Conservation (phyloP, 2,329 filamentous ascomycete species). For the Rutstroemia sp. region DNA sequence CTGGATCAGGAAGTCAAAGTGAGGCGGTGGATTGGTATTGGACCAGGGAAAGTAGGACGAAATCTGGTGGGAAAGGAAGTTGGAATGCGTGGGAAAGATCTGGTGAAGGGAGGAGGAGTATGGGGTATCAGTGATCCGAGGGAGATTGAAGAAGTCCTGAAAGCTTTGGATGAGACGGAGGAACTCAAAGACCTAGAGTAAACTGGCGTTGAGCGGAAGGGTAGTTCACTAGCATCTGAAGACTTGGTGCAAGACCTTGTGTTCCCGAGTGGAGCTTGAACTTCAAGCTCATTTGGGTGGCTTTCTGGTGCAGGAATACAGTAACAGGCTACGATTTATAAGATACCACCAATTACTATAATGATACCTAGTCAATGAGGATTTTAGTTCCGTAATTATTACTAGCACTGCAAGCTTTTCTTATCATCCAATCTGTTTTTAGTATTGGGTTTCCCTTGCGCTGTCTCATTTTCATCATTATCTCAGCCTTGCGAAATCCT, state of each 20-base stretch:
- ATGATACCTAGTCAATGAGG: background rate
- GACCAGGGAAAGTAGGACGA: conserved; percentile 85
- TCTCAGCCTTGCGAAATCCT: background rate
- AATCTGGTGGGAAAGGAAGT: conserved; percentile 95
- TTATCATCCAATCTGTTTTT: too few relatives aligned
- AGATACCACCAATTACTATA: background rate
- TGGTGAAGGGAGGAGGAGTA: conserved; percentile 81
- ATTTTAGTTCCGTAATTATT: background rate
- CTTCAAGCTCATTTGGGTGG: too few relatives aligned
- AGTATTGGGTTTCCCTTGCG: too few relatives aligned
- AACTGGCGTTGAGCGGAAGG: background rate
- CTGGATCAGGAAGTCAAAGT: conserved; percentile 78
- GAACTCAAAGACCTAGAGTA: conserved; percentile 24
- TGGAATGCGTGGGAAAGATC: conserved; percentile 70
- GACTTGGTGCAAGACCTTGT: too few relatives aligned
- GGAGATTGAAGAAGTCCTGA: conserved; percentile 63
- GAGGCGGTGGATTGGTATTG: conserved; percentile 81
- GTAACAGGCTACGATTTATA: conserved; percentile 13
- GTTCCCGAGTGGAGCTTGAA: too few relatives aligned
- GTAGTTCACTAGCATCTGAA: too few relatives aligned
- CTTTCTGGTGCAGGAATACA: too few relatives aligned
- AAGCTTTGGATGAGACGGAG: conserved; percentile 58
- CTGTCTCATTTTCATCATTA: too few relatives aligned
- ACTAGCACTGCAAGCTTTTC: too few relatives aligned
- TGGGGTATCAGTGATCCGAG: conserved; percentile 83